phyloP scores from a whole-genome alignment of 371 early-diverging fungal genomes.

The Apophysomyces elegans region DNA sequence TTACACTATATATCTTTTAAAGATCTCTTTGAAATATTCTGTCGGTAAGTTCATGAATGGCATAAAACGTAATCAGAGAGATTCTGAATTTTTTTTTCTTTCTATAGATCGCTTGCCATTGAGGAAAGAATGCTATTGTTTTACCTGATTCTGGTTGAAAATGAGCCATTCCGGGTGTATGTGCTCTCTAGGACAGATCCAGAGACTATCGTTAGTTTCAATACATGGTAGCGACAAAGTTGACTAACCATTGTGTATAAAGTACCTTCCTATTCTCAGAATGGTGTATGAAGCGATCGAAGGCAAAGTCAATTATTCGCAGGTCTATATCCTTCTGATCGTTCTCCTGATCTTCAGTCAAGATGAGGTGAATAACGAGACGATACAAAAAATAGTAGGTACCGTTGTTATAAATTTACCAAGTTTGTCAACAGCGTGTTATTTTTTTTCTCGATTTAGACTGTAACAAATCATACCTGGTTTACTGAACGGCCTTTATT shows the following conservation, averaged over 20 bases:
- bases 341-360: constrained; percentile 71
- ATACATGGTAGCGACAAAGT: neutral
- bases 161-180: constrained; percentile 71
- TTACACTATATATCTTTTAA: constrained; percentile 65
- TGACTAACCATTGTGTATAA: constrained; percentile 8
- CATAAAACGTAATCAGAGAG: too few relatives aligned
- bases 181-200: constrained; percentile 79
- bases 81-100: neutral
- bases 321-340: constrained; percentile 69
- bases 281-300: constrained; percentile 72
- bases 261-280: constrained; percentile 73
- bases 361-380: constrained; percentile 75
- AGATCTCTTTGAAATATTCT: constrained; percentile 64
- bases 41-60: constrained; percentile 42
- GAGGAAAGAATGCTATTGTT: constrained; percentile 73
- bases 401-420: neutral
- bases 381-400: constrained; percentile 75
- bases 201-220: constrained; percentile 62
- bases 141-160: constrained; percentile 71
- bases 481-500: constrained; percentile 72
- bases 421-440: neutral
- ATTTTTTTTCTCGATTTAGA: constrained; percentile 31
- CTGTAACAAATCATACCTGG: constrained; percentile 68
- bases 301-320: constrained; percentile 63
- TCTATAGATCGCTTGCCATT: constrained; percentile 54